A percentile compares a stretch with the other conserved stretches of the same genome.
These are phyloP conservation scores for Alternaria arborescens DNA, from an alignment of 2,329 filamentous ascomycete species.

Conservation along the genomic window DNA sequence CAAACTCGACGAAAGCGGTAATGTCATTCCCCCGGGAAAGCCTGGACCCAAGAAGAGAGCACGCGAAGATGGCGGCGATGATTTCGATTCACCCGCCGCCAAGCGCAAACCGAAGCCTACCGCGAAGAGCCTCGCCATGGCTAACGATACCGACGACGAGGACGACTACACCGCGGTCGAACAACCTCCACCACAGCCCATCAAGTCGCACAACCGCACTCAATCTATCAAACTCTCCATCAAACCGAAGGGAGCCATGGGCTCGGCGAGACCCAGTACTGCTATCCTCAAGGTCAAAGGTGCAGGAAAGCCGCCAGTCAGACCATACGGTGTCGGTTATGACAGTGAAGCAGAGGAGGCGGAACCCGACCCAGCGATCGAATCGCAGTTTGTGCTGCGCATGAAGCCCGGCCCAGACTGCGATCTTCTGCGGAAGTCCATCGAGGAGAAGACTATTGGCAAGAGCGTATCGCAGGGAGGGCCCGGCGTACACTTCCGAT, in stretches of 20 bases:
- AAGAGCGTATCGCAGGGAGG: conserved; percentile 69
- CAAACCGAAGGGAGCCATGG: conserved; percentile 39
- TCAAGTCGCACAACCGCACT: conserved; percentile 23
- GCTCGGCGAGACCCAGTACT: conserved; percentile 28
- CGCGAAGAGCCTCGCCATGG: conserved; percentile 41
- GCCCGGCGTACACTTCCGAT: conserved; percentile 81
- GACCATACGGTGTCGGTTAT: conserved; percentile 86
- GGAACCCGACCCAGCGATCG: conserved; percentile 85
- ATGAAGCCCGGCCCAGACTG: conserved; percentile 88
- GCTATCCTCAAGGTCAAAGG: conserved; percentile 48
- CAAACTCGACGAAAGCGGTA: conserved; percentile 44
- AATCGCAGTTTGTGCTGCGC: conserved; percentile 87
- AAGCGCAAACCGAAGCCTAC: conserved; percentile 51
- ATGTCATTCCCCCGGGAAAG: conserved; percentile 36
- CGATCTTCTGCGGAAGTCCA: conserved; percentile 79
- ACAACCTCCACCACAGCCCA: conserved; percentile 19
- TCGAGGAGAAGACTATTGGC: conserved; percentile 81
- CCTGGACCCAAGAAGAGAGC: conserved; percentile 45
- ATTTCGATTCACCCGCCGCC: conserved; percentile 32
- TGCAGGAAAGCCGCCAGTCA: conserved; percentile 40
- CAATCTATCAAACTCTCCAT: conserved; percentile 45
- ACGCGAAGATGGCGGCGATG: conserved; percentile 49
- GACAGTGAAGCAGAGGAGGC: conserved; percentile 94
- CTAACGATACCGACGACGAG: conserved; percentile 39
- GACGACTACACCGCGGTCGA: conserved; percentile 27